Conservation (phyloP, 495 filamentous ascomycete genomes). For the Aspergillus saccharolyticus region DNA sequence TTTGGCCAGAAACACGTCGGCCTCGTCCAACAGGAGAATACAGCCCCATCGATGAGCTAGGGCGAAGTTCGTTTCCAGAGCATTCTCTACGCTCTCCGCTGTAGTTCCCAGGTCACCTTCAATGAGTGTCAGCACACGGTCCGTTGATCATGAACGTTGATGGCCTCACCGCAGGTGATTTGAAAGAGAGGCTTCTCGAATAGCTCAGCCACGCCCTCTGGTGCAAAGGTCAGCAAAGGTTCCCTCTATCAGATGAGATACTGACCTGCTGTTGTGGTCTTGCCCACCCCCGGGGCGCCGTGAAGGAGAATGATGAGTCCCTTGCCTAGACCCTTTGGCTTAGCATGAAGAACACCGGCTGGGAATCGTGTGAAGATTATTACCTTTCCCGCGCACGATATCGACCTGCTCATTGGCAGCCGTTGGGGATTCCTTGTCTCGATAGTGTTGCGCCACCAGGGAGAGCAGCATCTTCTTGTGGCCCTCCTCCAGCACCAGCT, state of each 20-base stretch:
- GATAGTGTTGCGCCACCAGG: conserved; percentile 36
- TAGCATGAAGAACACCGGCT: background rate
- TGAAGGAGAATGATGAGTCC: conserved; percentile 46
- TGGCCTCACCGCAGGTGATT: conserved; percentile 22
- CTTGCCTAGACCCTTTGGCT: conserved; percentile 16
- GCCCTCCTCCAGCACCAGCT: conserved; percentile 31
- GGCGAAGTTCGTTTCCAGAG: conserved; percentile 34
- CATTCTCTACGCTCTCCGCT: conserved; percentile 33
- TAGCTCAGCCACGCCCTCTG: conserved; percentile 27
- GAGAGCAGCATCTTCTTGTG: conserved; percentile 33
- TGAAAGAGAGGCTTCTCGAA: conserved; percentile 28
- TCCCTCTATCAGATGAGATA: background rate
- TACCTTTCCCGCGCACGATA: conserved; percentile 42
- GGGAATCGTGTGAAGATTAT: too few species aligned
- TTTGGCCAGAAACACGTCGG: conserved; percentile 48
- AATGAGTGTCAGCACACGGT: background rate
- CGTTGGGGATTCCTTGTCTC: conserved; percentile 24
- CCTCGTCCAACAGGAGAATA: conserved; percentile 51
- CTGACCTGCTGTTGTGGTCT: conserved; percentile 42
- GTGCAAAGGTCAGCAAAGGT: background rate
- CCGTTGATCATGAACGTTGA: background rate
- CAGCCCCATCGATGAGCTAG: conserved; percentile 43
- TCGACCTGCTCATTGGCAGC: conserved; percentile 27
- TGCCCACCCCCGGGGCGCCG: conserved; percentile 46
- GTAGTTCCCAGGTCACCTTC: conserved; percentile 26